Conservation (phyloP, 163 green algal genomes). For the Scenedesmus sp. region DNA sequence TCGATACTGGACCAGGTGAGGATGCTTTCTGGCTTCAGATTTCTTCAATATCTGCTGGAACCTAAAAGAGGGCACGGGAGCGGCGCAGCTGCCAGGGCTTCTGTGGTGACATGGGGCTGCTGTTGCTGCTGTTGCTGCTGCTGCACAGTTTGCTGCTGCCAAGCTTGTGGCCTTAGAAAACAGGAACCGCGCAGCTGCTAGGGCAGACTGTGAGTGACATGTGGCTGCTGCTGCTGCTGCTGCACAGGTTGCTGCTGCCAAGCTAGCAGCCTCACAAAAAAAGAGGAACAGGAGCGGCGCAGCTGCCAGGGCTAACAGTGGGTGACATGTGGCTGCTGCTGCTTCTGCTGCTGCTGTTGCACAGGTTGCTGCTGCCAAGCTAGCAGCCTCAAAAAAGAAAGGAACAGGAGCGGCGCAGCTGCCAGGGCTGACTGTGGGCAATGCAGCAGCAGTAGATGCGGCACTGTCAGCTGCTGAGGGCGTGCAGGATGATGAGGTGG, state of each 20-base stretch:
- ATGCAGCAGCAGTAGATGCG: slow-evolving; percentile 33
- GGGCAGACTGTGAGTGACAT: background rate
- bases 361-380: slow-evolving; percentile 36
- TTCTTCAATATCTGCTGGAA: no score
- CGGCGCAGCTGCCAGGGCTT: background rate
- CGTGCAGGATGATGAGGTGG: slow-evolving; percentile 17
- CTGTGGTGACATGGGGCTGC: no score
- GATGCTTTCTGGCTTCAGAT: background rate
- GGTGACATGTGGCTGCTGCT: background rate
- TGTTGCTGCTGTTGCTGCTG: background rate
- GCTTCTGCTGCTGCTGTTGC: background rate
- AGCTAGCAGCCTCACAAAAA: slow-evolving; percentile 20
- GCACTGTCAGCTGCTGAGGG: slow-evolving; percentile 41
- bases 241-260: slow-evolving; percentile 22
- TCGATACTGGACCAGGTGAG: slow-evolving; percentile 56
- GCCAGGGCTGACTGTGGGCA: background rate
- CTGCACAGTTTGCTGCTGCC: slow-evolving; percentile 2
- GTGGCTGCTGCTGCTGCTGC: background rate
- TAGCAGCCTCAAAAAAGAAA: slow-evolving; percentile 12
- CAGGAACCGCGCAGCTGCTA: background rate
- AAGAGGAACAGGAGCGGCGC: background rate
- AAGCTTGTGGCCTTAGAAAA: background rate
- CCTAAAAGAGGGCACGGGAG: no score
- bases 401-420: background rate
- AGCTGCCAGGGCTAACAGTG: slow-evolving; percentile 10